Percentiles rank a stretch among this genome's conserved stretches.
phyloP scores from a whole-genome alignment of 108 stramenopile genomes.

The Nitzschia palea region DNA sequence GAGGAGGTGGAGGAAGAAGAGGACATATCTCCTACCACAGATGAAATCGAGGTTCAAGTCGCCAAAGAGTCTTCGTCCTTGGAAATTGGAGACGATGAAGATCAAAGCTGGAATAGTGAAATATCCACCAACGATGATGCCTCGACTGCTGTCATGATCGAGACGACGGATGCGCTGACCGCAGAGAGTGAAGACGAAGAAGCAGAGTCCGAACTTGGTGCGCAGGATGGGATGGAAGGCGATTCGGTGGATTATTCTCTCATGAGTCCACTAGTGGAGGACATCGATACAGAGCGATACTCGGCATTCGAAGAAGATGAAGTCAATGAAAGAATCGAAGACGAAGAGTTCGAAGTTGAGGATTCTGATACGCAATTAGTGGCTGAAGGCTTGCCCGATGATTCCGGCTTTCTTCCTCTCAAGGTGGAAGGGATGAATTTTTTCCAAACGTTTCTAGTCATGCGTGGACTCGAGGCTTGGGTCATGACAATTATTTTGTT shows the following conservation, averaged over 20 bases:
- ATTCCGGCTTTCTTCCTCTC: no score
- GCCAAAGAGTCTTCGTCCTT: background rate
- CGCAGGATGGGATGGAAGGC: background rate
- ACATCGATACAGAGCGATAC: background rate
- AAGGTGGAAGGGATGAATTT: conserved; percentile 12
- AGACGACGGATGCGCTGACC: background rate
- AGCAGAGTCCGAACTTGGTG: no score
- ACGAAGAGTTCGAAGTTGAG: no score
- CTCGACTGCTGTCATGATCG: background rate
- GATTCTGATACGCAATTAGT: no score
- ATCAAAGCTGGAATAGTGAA: background rate
- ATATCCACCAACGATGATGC: background rate
- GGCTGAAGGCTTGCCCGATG: no score
- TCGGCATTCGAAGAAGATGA: background rate
- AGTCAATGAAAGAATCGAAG: background rate
- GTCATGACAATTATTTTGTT: conserved; percentile 19
- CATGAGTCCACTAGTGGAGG: background rate
- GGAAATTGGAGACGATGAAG: background rate
- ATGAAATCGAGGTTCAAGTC: background rate
- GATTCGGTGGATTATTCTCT: background rate
- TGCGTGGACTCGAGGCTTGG: conserved; percentile 4
- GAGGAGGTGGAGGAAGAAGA: conserved; percentile 4
- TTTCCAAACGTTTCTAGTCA: conserved; percentile 11
- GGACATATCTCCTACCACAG: background rate
- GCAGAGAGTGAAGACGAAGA: background rate